Percentiles rank a stretch among this genome's conserved stretches.
Conservation (phyloP, 2,329 filamentous ascomycete genomes). For the Claviceps purpurea region DNA sequence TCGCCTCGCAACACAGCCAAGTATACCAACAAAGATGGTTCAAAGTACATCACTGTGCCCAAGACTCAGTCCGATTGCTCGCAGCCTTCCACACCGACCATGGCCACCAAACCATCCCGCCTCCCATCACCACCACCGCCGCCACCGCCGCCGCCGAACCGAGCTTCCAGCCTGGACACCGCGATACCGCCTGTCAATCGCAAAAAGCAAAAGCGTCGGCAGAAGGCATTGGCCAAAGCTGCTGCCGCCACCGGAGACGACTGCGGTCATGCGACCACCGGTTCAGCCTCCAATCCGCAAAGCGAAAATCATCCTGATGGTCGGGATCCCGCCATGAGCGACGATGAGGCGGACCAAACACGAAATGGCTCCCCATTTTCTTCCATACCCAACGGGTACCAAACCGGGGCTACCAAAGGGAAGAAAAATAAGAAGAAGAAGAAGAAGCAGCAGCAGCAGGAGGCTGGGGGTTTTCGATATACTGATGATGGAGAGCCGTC, state of each 20-base stretch:
- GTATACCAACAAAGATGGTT: constrained; percentile 55
- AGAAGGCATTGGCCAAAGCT: constrained; percentile 66
- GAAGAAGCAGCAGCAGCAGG: constrained; percentile 35
- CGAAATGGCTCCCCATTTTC: constrained; percentile 16
- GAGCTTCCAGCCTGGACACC: constrained; percentile 13
- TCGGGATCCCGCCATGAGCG: constrained; percentile 41
- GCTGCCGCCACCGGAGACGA: constrained; percentile 34
- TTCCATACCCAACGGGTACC: constrained; percentile 19
- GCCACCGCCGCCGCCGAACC: constrained; percentile 11
- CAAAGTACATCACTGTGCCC: constrained; percentile 54
- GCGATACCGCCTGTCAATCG: constrained; percentile 54
- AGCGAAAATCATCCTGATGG: constrained; percentile 19
- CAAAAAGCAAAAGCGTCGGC: constrained; percentile 89
- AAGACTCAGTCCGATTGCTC: constrained; percentile 42
- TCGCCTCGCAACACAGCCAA: constrained; percentile 44
- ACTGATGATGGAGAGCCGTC: constrained; percentile 8
- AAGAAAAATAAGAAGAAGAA: constrained; percentile 42
- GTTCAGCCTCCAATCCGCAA: constrained; percentile 11
- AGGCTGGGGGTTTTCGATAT: constrained; percentile 12
- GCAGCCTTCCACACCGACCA: constrained; percentile 37
- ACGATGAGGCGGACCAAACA: constrained; percentile 33
- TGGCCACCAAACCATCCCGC: constrained; percentile 23
- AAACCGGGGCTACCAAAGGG: constrained; percentile 20
- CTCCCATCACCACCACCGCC: neutral
- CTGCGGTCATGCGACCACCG: constrained; percentile 24